Percentiles rank a stretch among this genome's conserved stretches.
Evolutionary conservation across 768 basidiomycete species (phyloP).

Genomic region (Tylopilus sp.): DNA sequence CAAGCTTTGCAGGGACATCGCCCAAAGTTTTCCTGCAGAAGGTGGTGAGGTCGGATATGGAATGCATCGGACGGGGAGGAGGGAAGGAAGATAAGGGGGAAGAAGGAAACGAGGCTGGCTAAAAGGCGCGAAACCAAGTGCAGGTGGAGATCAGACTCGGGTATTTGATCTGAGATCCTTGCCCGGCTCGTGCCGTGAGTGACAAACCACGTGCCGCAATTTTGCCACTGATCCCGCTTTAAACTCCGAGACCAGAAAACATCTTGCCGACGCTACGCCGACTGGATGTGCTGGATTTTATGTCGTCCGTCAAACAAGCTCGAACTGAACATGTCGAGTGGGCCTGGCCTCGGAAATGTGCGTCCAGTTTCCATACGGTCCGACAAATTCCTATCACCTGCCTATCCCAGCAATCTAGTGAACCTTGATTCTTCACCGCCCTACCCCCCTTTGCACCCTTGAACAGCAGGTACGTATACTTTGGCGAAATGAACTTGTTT

Average conservation of each 20-base stretch:
- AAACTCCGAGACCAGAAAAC: conserved; percentile 10
- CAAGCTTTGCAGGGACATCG: conserved; percentile 84
- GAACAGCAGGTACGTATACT: conserved; percentile 8
- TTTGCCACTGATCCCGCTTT: conserved; percentile 9
- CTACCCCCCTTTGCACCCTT: conserved; percentile 16
- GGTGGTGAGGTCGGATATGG: conserved; percentile 87
- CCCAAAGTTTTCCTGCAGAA: conserved; percentile 80
- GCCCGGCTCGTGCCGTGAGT: conserved; percentile 22
- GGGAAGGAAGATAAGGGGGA: conserved; percentile 2
- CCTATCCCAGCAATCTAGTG: conserved; percentile 21
- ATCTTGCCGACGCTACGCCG: conserved; percentile 14
- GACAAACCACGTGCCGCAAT: conserved; percentile 17
- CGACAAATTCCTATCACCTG: conserved; percentile 16
- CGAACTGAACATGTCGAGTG: not conserved
- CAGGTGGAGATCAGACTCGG: conserved; percentile 12
- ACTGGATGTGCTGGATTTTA: not conserved
- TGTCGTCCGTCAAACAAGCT: not conserved
- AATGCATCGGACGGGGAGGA: conserved; percentile 48
- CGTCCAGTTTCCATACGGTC: not conserved
- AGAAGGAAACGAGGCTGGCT: conserved; percentile 9
- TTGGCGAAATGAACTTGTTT: conserved; percentile 27
- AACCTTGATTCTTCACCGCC: conserved; percentile 27
- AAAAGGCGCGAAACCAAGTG: conserved; percentile 18
- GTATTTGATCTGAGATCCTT: conserved; percentile 28
- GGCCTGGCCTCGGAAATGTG: not conserved